A percentile compares a stretch with the other conserved stretches of the same genome.
Evolutionary conservation across 768 basidiomycete species (phyloP).

Genomic region (Lactarius quietus): DNA sequence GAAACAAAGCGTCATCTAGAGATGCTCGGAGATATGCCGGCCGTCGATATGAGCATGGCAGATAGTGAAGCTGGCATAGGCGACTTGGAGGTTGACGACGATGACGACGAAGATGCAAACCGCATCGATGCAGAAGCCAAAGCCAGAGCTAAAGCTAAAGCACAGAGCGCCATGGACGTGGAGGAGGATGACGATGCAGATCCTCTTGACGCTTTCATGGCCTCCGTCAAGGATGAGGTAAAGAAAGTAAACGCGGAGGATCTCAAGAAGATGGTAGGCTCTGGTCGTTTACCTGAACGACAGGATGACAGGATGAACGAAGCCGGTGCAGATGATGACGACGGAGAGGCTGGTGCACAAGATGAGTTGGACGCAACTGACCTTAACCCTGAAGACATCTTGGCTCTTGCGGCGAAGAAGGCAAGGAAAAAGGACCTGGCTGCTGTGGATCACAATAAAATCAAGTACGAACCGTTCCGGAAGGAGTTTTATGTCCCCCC

Average conservation of each 20-base stretch:
- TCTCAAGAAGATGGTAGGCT: slow-evolving; percentile 58
- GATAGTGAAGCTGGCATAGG: slow-evolving; percentile 74
- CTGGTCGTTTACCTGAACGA: slow-evolving; percentile 51
- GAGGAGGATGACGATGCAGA: slow-evolving; percentile 80
- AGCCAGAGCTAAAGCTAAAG: slow-evolving; percentile 47
- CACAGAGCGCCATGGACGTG: slow-evolving; percentile 61
- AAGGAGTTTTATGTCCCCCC: slow-evolving; percentile 95
- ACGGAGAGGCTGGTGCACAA: slow-evolving; percentile 49
- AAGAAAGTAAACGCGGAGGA: slow-evolving; percentile 90
- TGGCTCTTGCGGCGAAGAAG: slow-evolving; percentile 96
- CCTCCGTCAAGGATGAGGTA: slow-evolving; percentile 79
- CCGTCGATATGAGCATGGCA: slow-evolving; percentile 87
- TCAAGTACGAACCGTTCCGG: slow-evolving; percentile 92
- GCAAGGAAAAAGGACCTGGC: slow-evolving; percentile 96
- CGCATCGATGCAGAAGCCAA: slow-evolving; percentile 68
- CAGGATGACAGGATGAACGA: slow-evolving; percentile 69
- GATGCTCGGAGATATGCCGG: slow-evolving; percentile 86
- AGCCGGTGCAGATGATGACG: slow-evolving; percentile 61
- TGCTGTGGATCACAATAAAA: slow-evolving; percentile 80
- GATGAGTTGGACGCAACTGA: slow-evolving; percentile 88
- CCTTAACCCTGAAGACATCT: slow-evolving; percentile 92
- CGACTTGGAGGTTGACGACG: slow-evolving; percentile 85
- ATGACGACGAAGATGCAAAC: slow-evolving; percentile 76
- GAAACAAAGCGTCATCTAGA: slow-evolving; percentile 86
- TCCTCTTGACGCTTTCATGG: slow-evolving; percentile 97